Evolutionary conservation across 306 rosid genomes (phyloP).

Genomic region (Cicer chorassanicum): DNA sequence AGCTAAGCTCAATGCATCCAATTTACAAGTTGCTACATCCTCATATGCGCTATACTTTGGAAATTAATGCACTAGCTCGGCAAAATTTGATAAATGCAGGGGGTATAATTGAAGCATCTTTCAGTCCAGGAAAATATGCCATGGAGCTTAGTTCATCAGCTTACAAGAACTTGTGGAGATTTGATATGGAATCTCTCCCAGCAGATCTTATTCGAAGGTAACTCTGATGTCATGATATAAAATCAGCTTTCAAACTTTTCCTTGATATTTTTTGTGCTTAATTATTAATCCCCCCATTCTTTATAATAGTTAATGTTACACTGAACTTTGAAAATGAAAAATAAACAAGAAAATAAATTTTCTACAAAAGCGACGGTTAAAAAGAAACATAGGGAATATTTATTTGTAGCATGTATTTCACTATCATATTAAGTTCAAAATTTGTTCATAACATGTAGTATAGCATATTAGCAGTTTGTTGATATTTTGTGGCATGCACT

Average conservation of each 20-base stretch:
- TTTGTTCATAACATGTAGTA: not conserved
- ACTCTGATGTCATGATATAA: slow-evolving; percentile 7
- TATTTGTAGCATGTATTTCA: not conserved
- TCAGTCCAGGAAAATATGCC: slow-evolving; percentile 87
- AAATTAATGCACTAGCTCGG: slow-evolving; percentile 88
- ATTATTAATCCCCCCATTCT: not conserved
- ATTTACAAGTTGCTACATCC: slow-evolving; percentile 88
- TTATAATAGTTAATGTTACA: too few relatives aligned
- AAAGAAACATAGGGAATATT: not conserved
- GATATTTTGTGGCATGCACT: not conserved
- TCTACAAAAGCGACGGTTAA: too few relatives aligned
- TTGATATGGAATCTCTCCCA: slow-evolving; percentile 91
- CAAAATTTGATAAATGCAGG: slow-evolving; percentile 91
- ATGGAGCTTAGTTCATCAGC: slow-evolving; percentile 94
- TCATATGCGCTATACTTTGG: slow-evolving; percentile 94
- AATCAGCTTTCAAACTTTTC: slow-evolving; percentile 6
- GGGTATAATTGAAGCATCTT: slow-evolving; percentile 86
- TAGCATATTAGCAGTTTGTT: slow-evolving; percentile 7
- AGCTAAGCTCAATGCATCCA: slow-evolving; percentile 93
- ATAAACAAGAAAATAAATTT: too few relatives aligned
- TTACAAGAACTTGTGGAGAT: slow-evolving; percentile 78
- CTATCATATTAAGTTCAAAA: slow-evolving; percentile 14
- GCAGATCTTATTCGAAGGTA: slow-evolving; percentile 94
- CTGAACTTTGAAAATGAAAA: too few relatives aligned
- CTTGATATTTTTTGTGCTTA: slow-evolving; percentile 6